These are phyloP conservation scores for Mycena vulgaris DNA, from an alignment of 768 basidiomycete genomes.

Conservation along the genomic window DNA sequence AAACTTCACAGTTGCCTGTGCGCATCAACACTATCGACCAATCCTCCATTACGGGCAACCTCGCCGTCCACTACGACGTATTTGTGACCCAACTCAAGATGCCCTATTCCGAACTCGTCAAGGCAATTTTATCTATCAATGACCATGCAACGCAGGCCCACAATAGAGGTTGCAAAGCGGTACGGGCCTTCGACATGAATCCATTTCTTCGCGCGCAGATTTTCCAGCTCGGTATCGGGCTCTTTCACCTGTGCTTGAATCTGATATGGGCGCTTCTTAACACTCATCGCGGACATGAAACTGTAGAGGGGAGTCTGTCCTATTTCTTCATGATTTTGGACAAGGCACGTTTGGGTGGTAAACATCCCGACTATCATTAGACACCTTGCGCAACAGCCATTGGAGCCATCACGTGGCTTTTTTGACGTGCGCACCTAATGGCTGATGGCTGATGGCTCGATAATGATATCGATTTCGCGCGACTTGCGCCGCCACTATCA, in stretches of 20 bases:
- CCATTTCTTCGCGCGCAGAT: conserved; percentile 41
- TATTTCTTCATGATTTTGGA: conserved; percentile 51
- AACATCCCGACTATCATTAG: conserved; percentile 50
- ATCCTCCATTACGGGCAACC: conserved; percentile 24
- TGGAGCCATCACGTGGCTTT: too few species aligned
- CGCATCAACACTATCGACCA: conserved; percentile 34
- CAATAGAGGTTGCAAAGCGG: conserved; percentile 18
- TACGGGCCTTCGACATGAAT: conserved; percentile 27
- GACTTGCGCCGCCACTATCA: too few species aligned
- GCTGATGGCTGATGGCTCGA: too few species aligned
- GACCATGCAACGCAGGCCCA: conserved; percentile 37
- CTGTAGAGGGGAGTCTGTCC: conserved; percentile 42
- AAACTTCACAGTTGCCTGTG: conserved; percentile 5
- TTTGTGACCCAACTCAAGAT: conserved; percentile 34
- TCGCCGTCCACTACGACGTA: conserved; percentile 32
- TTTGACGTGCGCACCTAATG: too few species aligned
- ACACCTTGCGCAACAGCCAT: too few species aligned
- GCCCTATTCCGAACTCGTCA: conserved; percentile 9
- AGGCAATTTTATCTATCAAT: conserved; percentile 31
- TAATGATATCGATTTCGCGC: too few species aligned
- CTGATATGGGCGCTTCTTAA: conserved; percentile 51
- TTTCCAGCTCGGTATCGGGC: conserved; percentile 49
- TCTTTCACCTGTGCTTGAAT: conserved; percentile 42
- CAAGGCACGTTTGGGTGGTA: conserved; percentile 46
- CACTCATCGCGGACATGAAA: conserved; percentile 47